Evolutionary conservation across 83 land plant genomes (phyloP), one percentile per base, ranked within the genome.

Genomic region (Diphasiastrum complanatum): DNA sequence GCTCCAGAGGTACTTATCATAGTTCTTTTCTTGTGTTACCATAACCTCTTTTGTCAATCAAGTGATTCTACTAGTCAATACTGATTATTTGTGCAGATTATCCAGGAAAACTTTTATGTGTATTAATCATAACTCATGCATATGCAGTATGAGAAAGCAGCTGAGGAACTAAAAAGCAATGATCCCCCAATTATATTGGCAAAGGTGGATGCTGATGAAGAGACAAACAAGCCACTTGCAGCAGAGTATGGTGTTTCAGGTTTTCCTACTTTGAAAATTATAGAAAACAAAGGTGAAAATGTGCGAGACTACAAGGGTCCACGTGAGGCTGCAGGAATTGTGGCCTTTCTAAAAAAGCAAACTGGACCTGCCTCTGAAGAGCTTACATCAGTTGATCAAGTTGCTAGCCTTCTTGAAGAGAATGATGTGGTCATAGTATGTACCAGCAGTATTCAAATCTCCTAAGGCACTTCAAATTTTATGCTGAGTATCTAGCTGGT

Each of bases 131-230:
- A n/a, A n/a, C n/a, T n/a, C n/a, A n/a, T 54, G 33, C 1, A 20
- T 24, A 24, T 72, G 22, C 78, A 91, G 97, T 91, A 80, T 68
- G 97, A 84, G 74, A 84, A 87, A 54, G 97, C 97, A 51, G 97
- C 97, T 2, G 52, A 76, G 8, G 62, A 43, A 35, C 65, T 91
- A 43, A 84, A 82, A 50, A 57, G 51, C 31, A 66, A 79, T 62
- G 97, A 87, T 24, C 86, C 86, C 14, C 85, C 82, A 14, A 57
- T 91, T 46, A 62, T 81, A 57, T 75, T 91, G n/a, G 97, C 95
- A 1, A 91, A 91, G 76, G 75, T 87, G 63, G 83, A 91, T 68
- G 97, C 87, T 20, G 78, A 79, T 64, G 95, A 87, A 18, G 90
- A 84, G 32, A 41, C 37, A 30, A 91, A 91, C 71, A 84, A 77